Evolutionary conservation across 495 filamentous ascomycete genomes (phyloP).

Genomic region (Daldinia caldariorum): DNA sequence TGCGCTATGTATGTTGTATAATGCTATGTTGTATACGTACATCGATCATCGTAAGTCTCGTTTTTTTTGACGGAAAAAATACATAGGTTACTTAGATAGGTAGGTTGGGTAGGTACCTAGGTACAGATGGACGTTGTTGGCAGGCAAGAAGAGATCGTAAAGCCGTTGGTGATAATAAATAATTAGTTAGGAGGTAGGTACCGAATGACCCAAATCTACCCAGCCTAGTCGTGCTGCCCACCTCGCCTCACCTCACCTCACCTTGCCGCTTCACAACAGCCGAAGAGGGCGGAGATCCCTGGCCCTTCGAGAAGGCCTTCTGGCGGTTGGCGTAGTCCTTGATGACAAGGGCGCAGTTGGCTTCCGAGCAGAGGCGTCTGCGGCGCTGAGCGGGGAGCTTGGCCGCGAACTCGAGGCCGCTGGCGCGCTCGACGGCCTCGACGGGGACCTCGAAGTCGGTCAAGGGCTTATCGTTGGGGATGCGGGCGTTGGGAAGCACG

Average conservation of each 20-base stretch:
- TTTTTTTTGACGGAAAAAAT: neutral
- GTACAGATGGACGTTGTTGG: neutral
- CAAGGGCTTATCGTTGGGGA: conserved; percentile 84
- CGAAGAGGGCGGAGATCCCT: conserved; percentile 5
- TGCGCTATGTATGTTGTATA: neutral
- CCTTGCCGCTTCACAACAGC: conserved; percentile 31
- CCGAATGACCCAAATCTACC: too few relatives aligned
- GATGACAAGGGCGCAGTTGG: conserved; percentile 80
- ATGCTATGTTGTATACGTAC: too few relatives aligned
- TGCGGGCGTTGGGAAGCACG: conserved; percentile 92
- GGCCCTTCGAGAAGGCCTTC: conserved; percentile 61
- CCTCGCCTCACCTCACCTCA: too few relatives aligned
- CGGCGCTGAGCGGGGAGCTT: conserved; percentile 77
- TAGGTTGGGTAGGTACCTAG: neutral
- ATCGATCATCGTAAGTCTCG: neutral
- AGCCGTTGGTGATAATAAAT: too few relatives aligned
- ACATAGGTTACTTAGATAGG: too few relatives aligned
- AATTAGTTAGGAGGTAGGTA: too few relatives aligned
- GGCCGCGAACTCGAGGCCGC: conserved; percentile 87
- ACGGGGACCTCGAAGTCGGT: conserved; percentile 93
- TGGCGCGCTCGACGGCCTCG: conserved; percentile 89
- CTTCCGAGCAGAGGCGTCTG: conserved; percentile 85
- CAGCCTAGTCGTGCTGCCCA: neutral
- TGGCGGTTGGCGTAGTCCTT: conserved; percentile 77
- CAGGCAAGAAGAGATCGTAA: neutral